Base-by-base conservation (phyloP, 495 filamentous ascomycete species). In the Aspergillus cavernicola region DNA sequence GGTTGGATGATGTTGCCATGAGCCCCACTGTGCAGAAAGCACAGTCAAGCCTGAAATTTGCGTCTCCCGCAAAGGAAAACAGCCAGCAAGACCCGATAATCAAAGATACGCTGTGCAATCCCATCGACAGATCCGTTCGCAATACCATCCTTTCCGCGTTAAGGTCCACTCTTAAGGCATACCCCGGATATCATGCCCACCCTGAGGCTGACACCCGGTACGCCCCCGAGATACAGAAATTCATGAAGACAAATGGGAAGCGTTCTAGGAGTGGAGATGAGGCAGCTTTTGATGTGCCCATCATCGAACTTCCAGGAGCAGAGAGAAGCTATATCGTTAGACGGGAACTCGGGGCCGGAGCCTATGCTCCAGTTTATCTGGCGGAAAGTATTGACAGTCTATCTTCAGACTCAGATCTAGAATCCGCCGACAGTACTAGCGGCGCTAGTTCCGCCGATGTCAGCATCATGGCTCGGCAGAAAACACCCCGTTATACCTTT, bases 361-460 rank as follows among this genome's bases (percentile, higher is more conserved):
- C 95, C 2, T 97, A 90, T 68, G 93, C 91, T 6, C 91, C 93
- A 0, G 95, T 98, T 6, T 97, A 97, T 66, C 79, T 97, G 2
- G 85, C 88, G 10, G 86, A 96, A 62, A 91, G 86, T 59, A 66
- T 75, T n/a, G 73, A 77, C 3, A 76, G 78, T 20, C 50, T 65
- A 15, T 59, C 56, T 19, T 66, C 66, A 4, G 78, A 80, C 50
- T 78, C 80, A n/a, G 80, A 81, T 42, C 54, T 62, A 12, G 68
- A 70, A 45, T 64, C 65, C 13, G 62, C 61, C 10, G 52, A 58
- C 15, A 63, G 57, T 28, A 66, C 44, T 38, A 63, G 50, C 60
- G 49, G 50, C 48, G 35, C 58, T 18, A 47, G 37, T 20, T 31
- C 39, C 1, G 36, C 16, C 13, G 33, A 59, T 47, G 23, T 26